These are phyloP conservation scores for Fusarium phyllophilum DNA, from an alignment of 2,329 filamentous ascomycete species.

Conservation along the genomic window DNA sequence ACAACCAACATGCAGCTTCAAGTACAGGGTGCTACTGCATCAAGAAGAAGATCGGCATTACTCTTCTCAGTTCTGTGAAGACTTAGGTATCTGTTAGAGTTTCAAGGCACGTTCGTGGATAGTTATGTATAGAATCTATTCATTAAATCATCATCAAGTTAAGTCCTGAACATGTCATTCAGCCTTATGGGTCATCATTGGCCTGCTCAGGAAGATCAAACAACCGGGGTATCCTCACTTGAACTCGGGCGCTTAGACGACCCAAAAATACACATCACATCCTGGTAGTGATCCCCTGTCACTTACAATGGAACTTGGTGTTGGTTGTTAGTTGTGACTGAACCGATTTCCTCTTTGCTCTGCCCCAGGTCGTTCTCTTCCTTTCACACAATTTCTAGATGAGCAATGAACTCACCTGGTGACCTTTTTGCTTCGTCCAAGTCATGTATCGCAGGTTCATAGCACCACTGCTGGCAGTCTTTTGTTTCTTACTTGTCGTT, in stretches of 20 bases:
- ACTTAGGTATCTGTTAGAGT: rapidly evolving
- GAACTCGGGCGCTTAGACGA: conserved; percentile 10
- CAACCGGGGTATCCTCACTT: not conserved
- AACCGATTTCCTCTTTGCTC: not conserved
- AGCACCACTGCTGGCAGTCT: conserved; percentile 18
- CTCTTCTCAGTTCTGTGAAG: not conserved
- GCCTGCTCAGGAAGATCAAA: not conserved
- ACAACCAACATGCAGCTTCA: not conserved
- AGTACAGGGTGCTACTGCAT: not conserved
- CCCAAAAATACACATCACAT: conserved; percentile 10
- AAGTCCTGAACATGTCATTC: not conserved
- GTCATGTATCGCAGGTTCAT: conserved; percentile 31
- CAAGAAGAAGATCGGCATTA: not conserved
- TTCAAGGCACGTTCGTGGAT: too few species aligned
- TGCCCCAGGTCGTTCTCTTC: not conserved
- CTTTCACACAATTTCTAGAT: not conserved
- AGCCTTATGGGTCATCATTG: not conserved
- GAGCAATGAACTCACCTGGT: not conserved
- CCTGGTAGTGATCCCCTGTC: not conserved
- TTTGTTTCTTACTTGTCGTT: conserved; percentile 27
- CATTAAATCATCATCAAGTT: too few species aligned
- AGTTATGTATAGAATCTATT: not conserved
- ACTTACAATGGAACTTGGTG: not conserved
- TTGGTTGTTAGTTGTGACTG: not conserved
- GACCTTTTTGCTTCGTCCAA: not conserved